Conservation (phyloP, 2,329 filamentous ascomycete species). For the Hypomyces perniciosus region DNA sequence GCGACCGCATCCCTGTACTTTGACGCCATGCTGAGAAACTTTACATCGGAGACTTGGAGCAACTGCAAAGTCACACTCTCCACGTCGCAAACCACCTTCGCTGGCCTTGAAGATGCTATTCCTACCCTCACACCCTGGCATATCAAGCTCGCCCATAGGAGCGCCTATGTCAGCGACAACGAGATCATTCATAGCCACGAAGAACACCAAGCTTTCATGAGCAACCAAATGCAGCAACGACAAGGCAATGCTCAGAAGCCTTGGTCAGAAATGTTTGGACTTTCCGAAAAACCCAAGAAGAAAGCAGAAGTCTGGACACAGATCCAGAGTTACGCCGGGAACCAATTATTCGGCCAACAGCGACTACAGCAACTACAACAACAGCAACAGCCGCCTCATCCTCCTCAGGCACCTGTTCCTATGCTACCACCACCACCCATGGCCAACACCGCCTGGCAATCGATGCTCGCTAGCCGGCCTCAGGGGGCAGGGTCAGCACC, state of each 20-base stretch:
- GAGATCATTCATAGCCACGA: conserved; percentile 34
- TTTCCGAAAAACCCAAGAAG: not conserved
- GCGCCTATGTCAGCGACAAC: conserved; percentile 9
- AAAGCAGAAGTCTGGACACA: too few relatives aligned
- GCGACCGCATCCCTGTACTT: conserved; percentile 52
- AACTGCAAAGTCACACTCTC: conserved; percentile 56
- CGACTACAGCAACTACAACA: conserved; percentile 1
- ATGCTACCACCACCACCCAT: too few relatives aligned
- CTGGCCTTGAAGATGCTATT: conserved; percentile 48
- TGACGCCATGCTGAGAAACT: conserved; percentile 56
- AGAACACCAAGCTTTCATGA: conserved; percentile 29
- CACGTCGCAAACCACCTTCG: conserved; percentile 55
- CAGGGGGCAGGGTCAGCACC: too few relatives aligned
- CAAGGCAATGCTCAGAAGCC: conserved; percentile 6
- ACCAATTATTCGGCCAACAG: not conserved
- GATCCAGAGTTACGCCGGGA: too few relatives aligned
- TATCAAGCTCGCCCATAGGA: conserved; percentile 39
- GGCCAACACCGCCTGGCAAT: too few relatives aligned
- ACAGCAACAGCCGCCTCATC: conserved; percentile 2
- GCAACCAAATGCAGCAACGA: conserved; percentile 18
- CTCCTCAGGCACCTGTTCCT: too few relatives aligned
- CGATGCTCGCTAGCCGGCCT: too few relatives aligned
- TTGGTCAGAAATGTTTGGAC: not conserved
- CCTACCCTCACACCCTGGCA: conserved; percentile 53
- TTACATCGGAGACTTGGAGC: conserved; percentile 57